These are phyloP conservation scores for Excoecaria cochinchinensis DNA, from an alignment of 345 rosid species.

Conservation along the genomic window DNA sequence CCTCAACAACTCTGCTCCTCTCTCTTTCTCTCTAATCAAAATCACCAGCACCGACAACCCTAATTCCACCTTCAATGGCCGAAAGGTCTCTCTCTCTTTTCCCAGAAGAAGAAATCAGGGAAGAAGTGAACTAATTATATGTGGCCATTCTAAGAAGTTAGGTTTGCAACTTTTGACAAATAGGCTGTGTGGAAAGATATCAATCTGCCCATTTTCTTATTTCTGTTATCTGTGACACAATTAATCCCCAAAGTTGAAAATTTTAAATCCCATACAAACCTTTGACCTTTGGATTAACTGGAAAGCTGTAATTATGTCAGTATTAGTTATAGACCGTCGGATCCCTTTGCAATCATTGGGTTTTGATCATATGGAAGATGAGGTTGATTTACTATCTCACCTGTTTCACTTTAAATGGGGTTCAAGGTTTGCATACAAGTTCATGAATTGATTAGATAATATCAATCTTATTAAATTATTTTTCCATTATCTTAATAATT, in stretches of 20 bases:
- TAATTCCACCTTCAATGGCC: neutral
- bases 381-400: too few relatives aligned
- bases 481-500: too few relatives aligned
- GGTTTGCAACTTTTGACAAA: constrained; percentile 30
- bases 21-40: neutral
- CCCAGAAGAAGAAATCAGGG: neutral
- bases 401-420: too few relatives aligned
- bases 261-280: neutral
- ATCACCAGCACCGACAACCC: constrained; percentile 4
- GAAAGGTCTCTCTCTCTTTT: neutral
- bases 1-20: neutral
- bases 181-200: neutral
- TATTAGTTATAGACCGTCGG: too few relatives aligned
- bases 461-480: too few relatives aligned
- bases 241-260: neutral
- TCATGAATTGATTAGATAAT: too few relatives aligned
- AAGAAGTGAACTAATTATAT: neutral
- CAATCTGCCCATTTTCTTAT: neutral
- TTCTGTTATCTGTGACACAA: neutral
- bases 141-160: constrained; percentile 4
- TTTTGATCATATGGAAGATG: too few relatives aligned
- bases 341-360: too few relatives aligned
- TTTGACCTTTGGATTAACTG: neutral
- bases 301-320: neutral
- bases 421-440: too few relatives aligned